A percentile compares a stretch with the other conserved stretches of the same genome.
phyloP scores from a whole-genome alignment of 1,284 basidiomycete species.

The Microbotryum silenes-acaulis region DNA sequence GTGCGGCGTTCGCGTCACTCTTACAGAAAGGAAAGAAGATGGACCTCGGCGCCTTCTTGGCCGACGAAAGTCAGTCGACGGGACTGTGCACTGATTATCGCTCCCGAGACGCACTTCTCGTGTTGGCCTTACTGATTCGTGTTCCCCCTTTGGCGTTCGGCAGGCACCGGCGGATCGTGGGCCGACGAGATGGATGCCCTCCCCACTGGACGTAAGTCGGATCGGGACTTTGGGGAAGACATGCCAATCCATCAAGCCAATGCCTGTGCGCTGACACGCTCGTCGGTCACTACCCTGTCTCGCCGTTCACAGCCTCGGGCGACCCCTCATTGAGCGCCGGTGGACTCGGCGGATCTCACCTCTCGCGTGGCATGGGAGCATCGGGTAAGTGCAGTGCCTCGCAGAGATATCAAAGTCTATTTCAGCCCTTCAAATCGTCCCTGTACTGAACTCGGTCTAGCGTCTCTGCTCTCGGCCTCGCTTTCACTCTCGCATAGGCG shows the following conservation, averaged over 20 bases:
- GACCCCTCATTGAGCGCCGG: neutral
- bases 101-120: constrained; percentile 3
- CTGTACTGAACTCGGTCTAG: neutral
- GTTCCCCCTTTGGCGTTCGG: constrained; percentile 10
- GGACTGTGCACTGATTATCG: neutral
- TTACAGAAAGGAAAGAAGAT: constrained; percentile 76
- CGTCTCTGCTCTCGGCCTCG: constrained; percentile 17
- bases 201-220: constrained; percentile 72
- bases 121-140: constrained; percentile 15
- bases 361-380: constrained; percentile 33
- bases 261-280: constrained; percentile 54
- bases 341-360: constrained; percentile 28
- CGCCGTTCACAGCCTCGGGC: constrained; percentile 41
- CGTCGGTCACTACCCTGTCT: constrained; percentile 40
- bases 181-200: constrained; percentile 91
- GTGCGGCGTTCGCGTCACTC: neutral
- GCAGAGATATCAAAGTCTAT: constrained; percentile 23
- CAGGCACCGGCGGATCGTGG: constrained; percentile 75
- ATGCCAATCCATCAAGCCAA: constrained; percentile 34
- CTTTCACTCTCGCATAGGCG: constrained; percentile 27
- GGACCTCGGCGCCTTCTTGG: constrained; percentile 79
- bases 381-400: constrained; percentile 18
- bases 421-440: constrained; percentile 3
- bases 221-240: constrained; percentile 19
- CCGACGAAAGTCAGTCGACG: constrained; percentile 58